Conservation (phyloP, 225 moss, liverwort and hornwort genomes). For the Neckera pumila region DNA sequence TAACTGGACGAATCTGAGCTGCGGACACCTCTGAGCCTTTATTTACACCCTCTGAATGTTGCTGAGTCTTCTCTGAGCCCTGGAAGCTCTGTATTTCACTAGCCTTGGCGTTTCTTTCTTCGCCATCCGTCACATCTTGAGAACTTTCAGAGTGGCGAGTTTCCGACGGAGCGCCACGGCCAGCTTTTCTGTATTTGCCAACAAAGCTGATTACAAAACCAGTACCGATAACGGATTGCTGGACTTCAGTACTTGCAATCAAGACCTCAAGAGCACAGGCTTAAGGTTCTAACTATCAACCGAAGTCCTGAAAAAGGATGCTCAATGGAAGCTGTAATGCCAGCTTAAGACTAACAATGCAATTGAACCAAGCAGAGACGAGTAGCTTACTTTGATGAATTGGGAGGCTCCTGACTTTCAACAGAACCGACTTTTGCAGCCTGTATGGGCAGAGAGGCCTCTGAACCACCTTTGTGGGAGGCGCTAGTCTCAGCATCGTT, state of each 20-base stretch:
- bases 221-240: background rate
- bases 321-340: background rate
- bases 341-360: background rate
- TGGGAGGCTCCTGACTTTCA: slow-evolving; percentile 4
- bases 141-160: background rate
- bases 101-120: background rate
- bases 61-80: background rate
- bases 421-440: background rate
- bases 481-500: slow-evolving; percentile 2
- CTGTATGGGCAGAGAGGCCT: background rate
- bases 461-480: background rate
- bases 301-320: background rate
- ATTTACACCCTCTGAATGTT: slow-evolving; percentile 1
- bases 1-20: background rate
- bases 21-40: background rate
- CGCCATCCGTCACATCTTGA: background rate
- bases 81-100: background rate
- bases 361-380: background rate
- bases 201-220: slow-evolving; percentile 4
- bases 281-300: background rate
- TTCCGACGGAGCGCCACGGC: slow-evolving; percentile 23
- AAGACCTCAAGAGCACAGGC: background rate
- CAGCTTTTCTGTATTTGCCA: slow-evolving; percentile 14
- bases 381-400: slow-evolving; percentile 16
- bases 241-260: background rate